These are phyloP conservation scores for Castanea crenata DNA, from an alignment of 306 rosid genomes.

Conservation along the genomic window DNA sequence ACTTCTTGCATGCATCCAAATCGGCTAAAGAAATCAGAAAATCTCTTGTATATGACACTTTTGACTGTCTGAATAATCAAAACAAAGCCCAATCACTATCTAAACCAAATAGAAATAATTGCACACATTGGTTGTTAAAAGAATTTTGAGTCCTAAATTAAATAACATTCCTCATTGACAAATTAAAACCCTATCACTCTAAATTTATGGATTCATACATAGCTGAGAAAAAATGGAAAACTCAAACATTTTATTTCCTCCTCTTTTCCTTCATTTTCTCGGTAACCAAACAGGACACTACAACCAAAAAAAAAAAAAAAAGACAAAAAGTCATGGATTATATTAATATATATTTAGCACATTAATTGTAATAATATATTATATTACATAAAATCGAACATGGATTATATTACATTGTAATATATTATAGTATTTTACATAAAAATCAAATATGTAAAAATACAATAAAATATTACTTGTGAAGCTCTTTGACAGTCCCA, in stretches of 20 bases:
- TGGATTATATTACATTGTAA: neutral
- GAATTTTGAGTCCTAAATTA: neutral
- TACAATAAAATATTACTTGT: constrained; percentile 29
- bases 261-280: neutral
- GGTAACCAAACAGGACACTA: constrained; percentile 18
- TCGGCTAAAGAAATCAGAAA: constrained; percentile 45
- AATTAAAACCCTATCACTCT: neutral
- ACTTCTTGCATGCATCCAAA: neutral
- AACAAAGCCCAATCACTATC: constrained; percentile 3
- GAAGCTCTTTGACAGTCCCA: constrained; percentile 9
- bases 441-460: neutral
- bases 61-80: constrained; percentile 33
- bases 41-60: constrained; percentile 37
- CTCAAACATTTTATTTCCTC: neutral
- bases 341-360: neutral
- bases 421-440: neutral
- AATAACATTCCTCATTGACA: neutral
- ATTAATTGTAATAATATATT: neutral
- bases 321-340: neutral
- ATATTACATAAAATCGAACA: constrained; percentile 2
- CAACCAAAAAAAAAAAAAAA: neutral
- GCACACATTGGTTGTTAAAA: neutral
- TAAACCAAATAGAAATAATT: neutral
- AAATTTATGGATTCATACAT: neutral
- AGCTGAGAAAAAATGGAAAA: neutral